Percentiles rank a stretch among this genome's conserved stretches.
phyloP scores from a whole-genome alignment of 2,329 filamentous ascomycete genomes.

The Blastomyces emzantsi region DNA sequence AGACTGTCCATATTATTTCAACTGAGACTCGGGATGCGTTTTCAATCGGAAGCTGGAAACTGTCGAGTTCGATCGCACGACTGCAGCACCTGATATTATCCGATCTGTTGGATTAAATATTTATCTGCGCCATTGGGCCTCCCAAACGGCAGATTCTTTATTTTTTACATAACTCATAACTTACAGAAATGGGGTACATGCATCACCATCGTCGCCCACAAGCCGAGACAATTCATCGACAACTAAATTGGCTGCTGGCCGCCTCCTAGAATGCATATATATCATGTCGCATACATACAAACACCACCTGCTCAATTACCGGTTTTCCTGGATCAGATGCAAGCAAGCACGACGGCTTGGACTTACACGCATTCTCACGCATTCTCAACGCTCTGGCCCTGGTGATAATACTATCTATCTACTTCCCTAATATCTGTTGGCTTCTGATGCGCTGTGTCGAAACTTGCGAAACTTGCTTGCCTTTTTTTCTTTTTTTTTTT shows the following conservation, averaged over 20 bases:
- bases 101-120: neutral
- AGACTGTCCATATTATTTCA: neutral
- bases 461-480: too few relatives aligned
- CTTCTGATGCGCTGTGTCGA: neutral
- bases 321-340: neutral
- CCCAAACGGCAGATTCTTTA: neutral
- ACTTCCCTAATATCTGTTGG: neutral
- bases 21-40: neutral
- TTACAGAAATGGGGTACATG: neutral
- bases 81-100: neutral
- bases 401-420: neutral
- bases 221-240: neutral
- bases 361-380: neutral
- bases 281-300: neutral
- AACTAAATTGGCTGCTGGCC: neutral
- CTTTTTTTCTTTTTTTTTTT: too few relatives aligned
- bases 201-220: neutral
- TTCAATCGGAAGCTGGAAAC: neutral
- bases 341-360: neutral
- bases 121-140: neutral
- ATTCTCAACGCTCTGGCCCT: neutral
- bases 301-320: neutral
- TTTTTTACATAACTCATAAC: too few relatives aligned
- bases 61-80: neutral
- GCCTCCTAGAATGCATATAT: neutral